Base-by-base conservation (phyloP, 352 stramenopile species). In the Phytopythium oedochilum region DNA sequence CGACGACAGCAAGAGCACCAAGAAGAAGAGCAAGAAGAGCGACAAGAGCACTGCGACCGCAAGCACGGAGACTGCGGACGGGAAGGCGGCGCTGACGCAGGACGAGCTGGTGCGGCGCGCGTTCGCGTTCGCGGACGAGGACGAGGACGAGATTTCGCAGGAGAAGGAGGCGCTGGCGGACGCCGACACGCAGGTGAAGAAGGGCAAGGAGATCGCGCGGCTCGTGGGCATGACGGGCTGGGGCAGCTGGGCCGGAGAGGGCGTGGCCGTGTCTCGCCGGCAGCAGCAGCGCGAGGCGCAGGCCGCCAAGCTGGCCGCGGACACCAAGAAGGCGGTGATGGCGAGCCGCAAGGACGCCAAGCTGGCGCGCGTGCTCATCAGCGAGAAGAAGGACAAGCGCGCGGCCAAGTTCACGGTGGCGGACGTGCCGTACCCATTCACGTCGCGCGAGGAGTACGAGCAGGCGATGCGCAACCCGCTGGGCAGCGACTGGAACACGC, bases 371-470 rank as follows among this genome's bases (percentile, higher is more conserved):
- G 84, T 94, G 53, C 49, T 94, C 25, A 90, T 94, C 53, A 94
- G 89, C 55, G 86, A 96, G 67, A 92, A 89, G 76, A 91, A 90
- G 62, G 83, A 94, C 63, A 92, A 93, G 61, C 96, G 96, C 57
- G 83, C 78, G 25, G 71, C 84, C 53, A 89, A 90, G 69, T 94
- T 82, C 68, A 72, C 73, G 49, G 76, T 95, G 5, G 66, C 83
- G 45, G 83, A 98, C 54, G 92, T 99, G 43, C 97, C 97, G 53
- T 99, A 99, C 74, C 97, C 97, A 29, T 99, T 98, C 73, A 98
- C 86, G 50, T 98, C 86, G 55, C 85, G 94, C 42, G 91, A 94
- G 61, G 91, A 99, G 77, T 99, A 99, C 73, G 96, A 99, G 73
- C 86, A 89, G 57, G 92, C 92, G 42, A 98, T 99, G 85, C 89